These are phyloP conservation scores for Lichtheimia ornata DNA, from an alignment of 371 early-diverging fungal species.

Conservation along the genomic window DNA sequence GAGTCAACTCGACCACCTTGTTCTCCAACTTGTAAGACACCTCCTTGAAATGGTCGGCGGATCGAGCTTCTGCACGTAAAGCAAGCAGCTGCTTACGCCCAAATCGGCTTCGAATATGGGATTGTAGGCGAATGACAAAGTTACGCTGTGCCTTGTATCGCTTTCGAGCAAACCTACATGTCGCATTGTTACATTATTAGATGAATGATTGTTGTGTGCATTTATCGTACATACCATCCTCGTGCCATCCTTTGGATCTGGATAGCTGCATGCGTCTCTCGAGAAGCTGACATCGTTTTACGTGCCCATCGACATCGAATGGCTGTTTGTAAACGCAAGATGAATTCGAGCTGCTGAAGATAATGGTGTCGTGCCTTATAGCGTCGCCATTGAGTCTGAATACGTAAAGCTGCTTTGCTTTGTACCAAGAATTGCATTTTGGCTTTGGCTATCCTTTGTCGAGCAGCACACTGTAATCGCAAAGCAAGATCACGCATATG, in stretches of 20 bases:
- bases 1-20: conserved; percentile 93
- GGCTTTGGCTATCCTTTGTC: conserved; percentile 62
- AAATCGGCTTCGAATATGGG: conserved; percentile 73
- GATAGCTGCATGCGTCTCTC: conserved; percentile 67
- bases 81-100: conserved; percentile 66
- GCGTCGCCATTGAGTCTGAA: conserved; percentile 75
- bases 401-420: conserved; percentile 70
- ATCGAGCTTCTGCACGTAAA: conserved; percentile 81
- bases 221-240: conserved; percentile 39
- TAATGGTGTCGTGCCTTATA: conserved; percentile 63
- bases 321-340: conserved; percentile 41
- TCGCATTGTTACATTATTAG: neutral
- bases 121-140: conserved; percentile 77
- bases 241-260: conserved; percentile 71
- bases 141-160: conserved; percentile 50
- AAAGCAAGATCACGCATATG: conserved; percentile 56
- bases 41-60: conserved; percentile 90
- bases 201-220: neutral
- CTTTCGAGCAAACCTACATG: conserved; percentile 54
- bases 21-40: conserved; percentile 90
- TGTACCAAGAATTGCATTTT: conserved; percentile 54
- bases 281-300: conserved; percentile 35
- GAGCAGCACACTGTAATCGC: conserved; percentile 59
- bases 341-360: conserved; percentile 30
- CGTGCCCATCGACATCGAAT: conserved; percentile 63